Conservation (phyloP, 176 grass and related monocot species). For the Musa schizocarpa region DNA sequence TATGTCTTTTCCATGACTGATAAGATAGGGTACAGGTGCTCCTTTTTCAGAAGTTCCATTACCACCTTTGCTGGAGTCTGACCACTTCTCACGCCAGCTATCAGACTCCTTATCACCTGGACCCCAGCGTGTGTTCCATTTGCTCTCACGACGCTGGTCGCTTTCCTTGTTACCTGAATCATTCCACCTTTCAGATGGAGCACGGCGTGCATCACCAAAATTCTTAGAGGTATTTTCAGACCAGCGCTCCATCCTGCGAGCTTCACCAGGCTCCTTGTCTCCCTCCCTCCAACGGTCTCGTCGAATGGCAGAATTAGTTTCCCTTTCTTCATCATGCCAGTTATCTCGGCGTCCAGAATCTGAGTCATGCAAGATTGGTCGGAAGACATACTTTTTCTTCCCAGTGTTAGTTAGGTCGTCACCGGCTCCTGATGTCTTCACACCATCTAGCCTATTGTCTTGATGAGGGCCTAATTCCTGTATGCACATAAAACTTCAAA, state of each 20-base stretch:
- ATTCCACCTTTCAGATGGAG: constrained; percentile 48
- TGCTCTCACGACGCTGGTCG: constrained; percentile 71
- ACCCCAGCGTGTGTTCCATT: constrained; percentile 80
- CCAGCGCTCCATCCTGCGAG: constrained; percentile 51
- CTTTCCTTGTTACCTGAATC: constrained; percentile 60
- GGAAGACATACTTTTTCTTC: constrained; percentile 67
- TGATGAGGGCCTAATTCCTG: constrained; percentile 50
- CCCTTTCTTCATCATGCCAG: constrained; percentile 98
- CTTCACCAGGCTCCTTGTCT: constrained; percentile 64
- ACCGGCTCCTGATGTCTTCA: constrained; percentile 35
- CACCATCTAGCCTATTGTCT: constrained; percentile 36
- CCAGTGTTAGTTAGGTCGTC: constrained; percentile 31
- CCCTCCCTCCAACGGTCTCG: constrained; percentile 66
- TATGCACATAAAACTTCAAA: constrained; percentile 10
- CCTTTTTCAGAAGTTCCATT: constrained; percentile 48
- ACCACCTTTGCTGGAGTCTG: constrained; percentile 54
- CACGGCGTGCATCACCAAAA: constrained; percentile 52
- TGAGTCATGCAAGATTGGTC: constrained; percentile 48
- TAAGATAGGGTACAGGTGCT: constrained; percentile 22
- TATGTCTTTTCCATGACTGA: constrained; percentile 39
- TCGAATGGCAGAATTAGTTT: constrained; percentile 62
- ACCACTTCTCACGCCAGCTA: constrained; percentile 58
- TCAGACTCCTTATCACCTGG: constrained; percentile 73
- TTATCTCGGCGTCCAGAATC: constrained; percentile 55
- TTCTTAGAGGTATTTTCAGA: constrained; percentile 48